A percentile compares a stretch with the other conserved stretches of the same genome.
phyloP scores from a whole-genome alignment of 108 stramenopile genomes.

The Schizochytrium sp. region DNA sequence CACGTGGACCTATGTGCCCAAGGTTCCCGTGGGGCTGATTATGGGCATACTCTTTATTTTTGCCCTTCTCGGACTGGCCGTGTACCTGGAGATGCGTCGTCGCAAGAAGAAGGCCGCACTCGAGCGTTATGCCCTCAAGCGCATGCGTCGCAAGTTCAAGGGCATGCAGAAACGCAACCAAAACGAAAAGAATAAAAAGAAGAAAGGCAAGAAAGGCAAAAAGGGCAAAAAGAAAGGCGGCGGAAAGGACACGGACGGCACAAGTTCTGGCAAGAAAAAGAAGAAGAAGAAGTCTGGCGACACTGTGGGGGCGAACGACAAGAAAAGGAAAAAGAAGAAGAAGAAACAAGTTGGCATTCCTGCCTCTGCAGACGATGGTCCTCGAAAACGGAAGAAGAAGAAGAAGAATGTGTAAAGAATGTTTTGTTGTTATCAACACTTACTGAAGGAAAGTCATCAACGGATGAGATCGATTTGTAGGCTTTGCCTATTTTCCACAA shows the following conservation, averaged over 20 bases:
- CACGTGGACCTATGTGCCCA: slow-evolving; percentile 63
- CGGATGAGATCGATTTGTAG: too few species aligned
- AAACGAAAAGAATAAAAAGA: background rate
- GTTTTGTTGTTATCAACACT: too few species aligned
- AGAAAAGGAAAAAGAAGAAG: background rate
- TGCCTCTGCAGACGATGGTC: background rate
- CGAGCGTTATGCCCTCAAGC: slow-evolving; percentile 58
- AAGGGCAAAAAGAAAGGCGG: background rate
- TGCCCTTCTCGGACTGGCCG: slow-evolving; percentile 13
- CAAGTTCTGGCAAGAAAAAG: background rate
- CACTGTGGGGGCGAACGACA: background rate
- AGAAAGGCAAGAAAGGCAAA: background rate
- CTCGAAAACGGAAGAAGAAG: background rate
- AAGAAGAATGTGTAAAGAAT: background rate
- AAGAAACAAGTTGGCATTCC: background rate
- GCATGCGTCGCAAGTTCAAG: slow-evolving; percentile 62
- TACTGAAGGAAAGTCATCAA: too few species aligned
- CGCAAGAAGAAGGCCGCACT: slow-evolving; percentile 52
- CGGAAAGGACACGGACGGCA: background rate
- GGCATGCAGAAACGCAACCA: slow-evolving; percentile 21
- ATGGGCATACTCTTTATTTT: slow-evolving; percentile 14
- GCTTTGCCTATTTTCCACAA: too few species aligned
- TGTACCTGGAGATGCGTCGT: slow-evolving; percentile 56
- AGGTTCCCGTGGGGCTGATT: slow-evolving; percentile 50
- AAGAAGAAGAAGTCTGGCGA: slow-evolving; percentile 8